These are phyloP conservation scores for Sesbania bispinosa DNA, from an alignment of 306 rosid species.

Conservation along the genomic window DNA sequence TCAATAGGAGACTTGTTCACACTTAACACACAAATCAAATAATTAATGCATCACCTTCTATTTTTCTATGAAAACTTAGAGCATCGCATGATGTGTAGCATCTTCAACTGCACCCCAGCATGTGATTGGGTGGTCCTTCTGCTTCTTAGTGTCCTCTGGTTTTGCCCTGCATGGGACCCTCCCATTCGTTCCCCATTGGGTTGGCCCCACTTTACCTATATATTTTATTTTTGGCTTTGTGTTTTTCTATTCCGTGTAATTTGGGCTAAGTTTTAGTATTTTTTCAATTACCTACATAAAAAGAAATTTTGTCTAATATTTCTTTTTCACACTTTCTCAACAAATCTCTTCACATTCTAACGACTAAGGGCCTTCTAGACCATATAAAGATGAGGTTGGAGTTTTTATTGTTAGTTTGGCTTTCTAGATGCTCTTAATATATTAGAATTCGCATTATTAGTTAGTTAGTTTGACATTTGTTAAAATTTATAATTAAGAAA, in stretches of 20 bases:
- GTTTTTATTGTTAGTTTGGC: not conserved
- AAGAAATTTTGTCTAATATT: not conserved
- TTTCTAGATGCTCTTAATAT: too few species aligned
- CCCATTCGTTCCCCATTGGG: not conserved
- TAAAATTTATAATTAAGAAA: not conserved
- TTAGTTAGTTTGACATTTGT: conserved; percentile 11
- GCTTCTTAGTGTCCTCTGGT: conserved; percentile 1
- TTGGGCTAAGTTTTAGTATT: not conserved
- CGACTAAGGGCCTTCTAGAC: not conserved
- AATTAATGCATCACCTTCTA: not conserved
- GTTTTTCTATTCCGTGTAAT: not conserved
- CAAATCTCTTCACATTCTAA: not conserved
- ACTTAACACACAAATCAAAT: conserved; percentile 6
- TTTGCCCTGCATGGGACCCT: not conserved
- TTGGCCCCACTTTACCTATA: conserved; percentile 4
- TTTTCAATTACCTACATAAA: not conserved
- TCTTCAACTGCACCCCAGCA: conserved; percentile 27
- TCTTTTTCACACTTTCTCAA: not conserved
- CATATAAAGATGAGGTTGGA: not conserved
- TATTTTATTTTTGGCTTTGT: too few species aligned
- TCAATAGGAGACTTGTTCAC: conserved; percentile 17
- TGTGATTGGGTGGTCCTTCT: conserved; percentile 28
- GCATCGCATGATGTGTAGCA: not conserved
- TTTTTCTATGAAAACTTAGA: not conserved
- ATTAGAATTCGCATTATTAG: not conserved